Percentiles rank a stretch among this genome's conserved stretches.
Evolutionary conservation across 768 basidiomycete genomes (phyloP).

Genomic region (Psilocybe sp.): DNA sequence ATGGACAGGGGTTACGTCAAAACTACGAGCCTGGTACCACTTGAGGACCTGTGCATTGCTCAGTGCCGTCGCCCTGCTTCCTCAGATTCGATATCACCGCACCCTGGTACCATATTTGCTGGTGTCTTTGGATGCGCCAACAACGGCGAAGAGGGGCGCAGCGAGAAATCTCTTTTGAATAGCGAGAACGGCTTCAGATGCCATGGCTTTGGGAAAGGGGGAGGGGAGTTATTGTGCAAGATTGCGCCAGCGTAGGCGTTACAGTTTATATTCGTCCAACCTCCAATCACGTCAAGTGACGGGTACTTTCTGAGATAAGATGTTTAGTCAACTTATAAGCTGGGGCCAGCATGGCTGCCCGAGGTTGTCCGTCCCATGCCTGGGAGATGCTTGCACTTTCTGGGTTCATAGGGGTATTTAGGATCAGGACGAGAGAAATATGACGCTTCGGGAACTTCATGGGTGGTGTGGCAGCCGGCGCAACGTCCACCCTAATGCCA

Average conservation of each 20-base stretch:
- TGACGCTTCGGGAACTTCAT: too few relatives aligned
- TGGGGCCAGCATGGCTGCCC: too few relatives aligned
- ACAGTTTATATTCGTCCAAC: background rate
- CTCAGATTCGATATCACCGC: slow-evolving; percentile 1
- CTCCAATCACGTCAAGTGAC: slow-evolving; percentile 6
- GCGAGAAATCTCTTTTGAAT: slow-evolving; percentile 60
- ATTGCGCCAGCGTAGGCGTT: background rate
- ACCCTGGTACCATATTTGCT: slow-evolving; percentile 80
- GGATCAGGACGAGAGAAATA: background rate
- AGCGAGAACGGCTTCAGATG: slow-evolving; percentile 21
- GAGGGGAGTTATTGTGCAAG: background rate
- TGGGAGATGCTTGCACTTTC: too few relatives aligned
- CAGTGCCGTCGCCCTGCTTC: background rate
- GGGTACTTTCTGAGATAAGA: background rate
- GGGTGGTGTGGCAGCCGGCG: too few relatives aligned
- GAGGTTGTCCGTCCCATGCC: too few relatives aligned
- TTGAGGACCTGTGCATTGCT: slow-evolving; percentile 54
- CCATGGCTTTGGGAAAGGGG: background rate
- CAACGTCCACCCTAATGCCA: too few relatives aligned
- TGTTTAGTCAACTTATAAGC: too few relatives aligned
- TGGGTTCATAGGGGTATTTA: background rate
- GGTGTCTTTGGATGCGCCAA: slow-evolving; percentile 80
- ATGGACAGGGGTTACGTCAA: slow-evolving; percentile 70
- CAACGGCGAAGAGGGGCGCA: slow-evolving; percentile 67
- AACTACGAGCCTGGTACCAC: slow-evolving; percentile 67